Base-by-base conservation (phyloP, 768 basidiomycete species). In the Macrolepiota albuminosa region DNA sequence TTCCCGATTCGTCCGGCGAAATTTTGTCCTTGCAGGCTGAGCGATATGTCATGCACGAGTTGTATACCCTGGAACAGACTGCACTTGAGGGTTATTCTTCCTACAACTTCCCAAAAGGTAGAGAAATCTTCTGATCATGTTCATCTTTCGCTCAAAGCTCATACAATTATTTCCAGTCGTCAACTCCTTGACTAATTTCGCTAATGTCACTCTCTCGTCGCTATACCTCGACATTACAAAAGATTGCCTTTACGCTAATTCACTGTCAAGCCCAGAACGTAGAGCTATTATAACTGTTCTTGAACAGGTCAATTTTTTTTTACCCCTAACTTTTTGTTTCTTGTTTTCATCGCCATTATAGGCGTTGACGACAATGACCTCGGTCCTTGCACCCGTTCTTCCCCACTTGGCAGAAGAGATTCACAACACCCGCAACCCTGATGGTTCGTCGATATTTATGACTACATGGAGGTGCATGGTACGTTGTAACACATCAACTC, bases 331-430 rank as follows among this genome's bases (percentile, higher is more conserved):
- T 63, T 77, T 36, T 4, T 52, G 40, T 47, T n/a, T 6, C 31
- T 29, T 47, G 7, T 16, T 45, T 16, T 40, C 16, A 18, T 52
- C 13, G 39, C 0, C 42, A 6, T 33, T 14, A n/a, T 59, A 95
- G 91, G 77, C 87, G 42, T 71, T 95, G 53, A 73, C 76, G 33
- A 86, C 84, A 2, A 82, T 93, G 73, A 84, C 84, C 1, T 80
- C 79, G 3, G 79, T 93, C 2, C 76, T 95, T 49, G 91, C 93
- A 0, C 96, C 96, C 0, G 85, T 98, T 31, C 77, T 93, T 2
- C 96, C 96, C 9, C 91, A 96, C 68, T 81, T 97, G 6, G 90
- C 93, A 0, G 95, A 97, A 72, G 96, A 98, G 71, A 84, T 95
- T 57, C 81, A 91, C 65, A 78, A 81, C 33, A 73, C 77, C 26